A percentile compares a stretch with the other conserved stretches of the same genome.
Evolutionary conservation across 2,329 filamentous ascomycete genomes (phyloP).

Genomic region (Fusarium sp.): DNA sequence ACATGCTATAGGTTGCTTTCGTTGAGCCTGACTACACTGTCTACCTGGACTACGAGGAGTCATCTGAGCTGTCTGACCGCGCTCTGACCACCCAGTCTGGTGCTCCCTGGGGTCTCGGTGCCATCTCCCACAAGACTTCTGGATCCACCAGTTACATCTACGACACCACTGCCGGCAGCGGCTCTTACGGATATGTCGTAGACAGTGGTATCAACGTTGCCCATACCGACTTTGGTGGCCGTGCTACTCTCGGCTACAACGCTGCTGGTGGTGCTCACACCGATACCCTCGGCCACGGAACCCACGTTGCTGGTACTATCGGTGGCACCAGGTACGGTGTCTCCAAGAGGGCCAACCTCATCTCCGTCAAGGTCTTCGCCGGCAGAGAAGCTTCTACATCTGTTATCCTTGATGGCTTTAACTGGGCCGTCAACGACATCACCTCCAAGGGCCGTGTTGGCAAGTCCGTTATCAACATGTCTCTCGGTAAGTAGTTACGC

Average conservation of each 20-base stretch:
- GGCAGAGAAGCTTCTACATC: slow-evolving; percentile 42
- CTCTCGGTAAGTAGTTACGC: slow-evolving; percentile 50
- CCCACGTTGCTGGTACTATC: slow-evolving; percentile 59
- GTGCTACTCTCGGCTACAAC: slow-evolving; percentile 58
- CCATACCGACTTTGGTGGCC: slow-evolving; percentile 66
- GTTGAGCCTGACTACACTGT: slow-evolving; percentile 46
- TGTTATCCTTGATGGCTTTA: slow-evolving; percentile 56
- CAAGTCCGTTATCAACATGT: slow-evolving; percentile 57
- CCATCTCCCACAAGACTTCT: slow-evolving; percentile 47
- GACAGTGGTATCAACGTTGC: slow-evolving; percentile 70
- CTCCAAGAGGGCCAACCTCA: slow-evolving; percentile 54
- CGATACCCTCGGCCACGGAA: slow-evolving; percentile 58
- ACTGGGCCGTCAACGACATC: slow-evolving; percentile 58
- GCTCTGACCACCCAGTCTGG: slow-evolving; percentile 44
- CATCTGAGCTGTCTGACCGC: slow-evolving; percentile 38
- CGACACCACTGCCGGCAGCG: slow-evolving; percentile 63
- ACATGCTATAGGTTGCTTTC: slow-evolving; percentile 37
- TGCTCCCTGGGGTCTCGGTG: slow-evolving; percentile 46
- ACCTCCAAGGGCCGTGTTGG: slow-evolving; percentile 52
- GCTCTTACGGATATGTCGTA: slow-evolving; percentile 70
- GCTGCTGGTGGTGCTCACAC: slow-evolving; percentile 51
- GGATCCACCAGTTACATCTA: slow-evolving; percentile 59
- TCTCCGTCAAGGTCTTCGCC: slow-evolving; percentile 53
- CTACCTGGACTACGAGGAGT: slow-evolving; percentile 34
- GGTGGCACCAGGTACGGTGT: slow-evolving; percentile 59